phyloP scores from a whole-genome alignment of 768 basidiomycete species.

The Russula vinacea region DNA sequence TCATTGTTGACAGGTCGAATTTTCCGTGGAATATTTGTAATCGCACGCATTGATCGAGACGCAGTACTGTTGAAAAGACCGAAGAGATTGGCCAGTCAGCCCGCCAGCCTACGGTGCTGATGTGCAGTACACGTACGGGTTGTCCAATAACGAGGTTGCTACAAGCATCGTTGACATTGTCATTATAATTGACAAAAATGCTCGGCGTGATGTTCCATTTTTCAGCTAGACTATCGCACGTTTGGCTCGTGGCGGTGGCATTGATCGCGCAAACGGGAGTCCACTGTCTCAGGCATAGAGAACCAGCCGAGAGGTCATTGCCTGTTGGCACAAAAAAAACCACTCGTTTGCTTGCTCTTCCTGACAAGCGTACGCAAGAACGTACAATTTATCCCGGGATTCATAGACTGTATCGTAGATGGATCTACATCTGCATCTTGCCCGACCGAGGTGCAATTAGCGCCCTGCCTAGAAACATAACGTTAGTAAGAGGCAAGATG shows the following conservation, averaged over 20 bases:
- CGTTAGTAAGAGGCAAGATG: background rate
- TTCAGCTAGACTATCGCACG: conserved; percentile 5
- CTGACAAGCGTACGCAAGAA: background rate
- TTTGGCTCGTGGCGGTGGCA: conserved; percentile 7
- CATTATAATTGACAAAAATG: conserved; percentile 14
- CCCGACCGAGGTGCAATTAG: conserved; percentile 3
- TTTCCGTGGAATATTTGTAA: too few relatives aligned
- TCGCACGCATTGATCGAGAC: conserved; percentile 6
- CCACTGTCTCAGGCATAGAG: background rate
- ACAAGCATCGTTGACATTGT: conserved; percentile 14
- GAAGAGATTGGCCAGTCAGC: background rate
- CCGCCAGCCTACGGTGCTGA: too few relatives aligned
- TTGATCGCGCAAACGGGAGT: conserved; percentile 19
- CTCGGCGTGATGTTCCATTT: background rate
- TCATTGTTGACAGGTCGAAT: background rate
- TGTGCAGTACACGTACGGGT: conserved; percentile 11
- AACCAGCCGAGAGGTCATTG: background rate
- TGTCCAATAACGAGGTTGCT: conserved; percentile 9
- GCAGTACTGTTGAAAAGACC: conserved; percentile 13
- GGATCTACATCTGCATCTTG: background rate
- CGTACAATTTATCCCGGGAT: conserved; percentile 18
- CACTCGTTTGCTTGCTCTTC: background rate
- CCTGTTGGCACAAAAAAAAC: background rate
- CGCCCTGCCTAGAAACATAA: background rate
- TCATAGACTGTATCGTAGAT: background rate